phyloP scores from a whole-genome alignment of 164 flowering plant species.

The Macadamia tetraphylla region DNA sequence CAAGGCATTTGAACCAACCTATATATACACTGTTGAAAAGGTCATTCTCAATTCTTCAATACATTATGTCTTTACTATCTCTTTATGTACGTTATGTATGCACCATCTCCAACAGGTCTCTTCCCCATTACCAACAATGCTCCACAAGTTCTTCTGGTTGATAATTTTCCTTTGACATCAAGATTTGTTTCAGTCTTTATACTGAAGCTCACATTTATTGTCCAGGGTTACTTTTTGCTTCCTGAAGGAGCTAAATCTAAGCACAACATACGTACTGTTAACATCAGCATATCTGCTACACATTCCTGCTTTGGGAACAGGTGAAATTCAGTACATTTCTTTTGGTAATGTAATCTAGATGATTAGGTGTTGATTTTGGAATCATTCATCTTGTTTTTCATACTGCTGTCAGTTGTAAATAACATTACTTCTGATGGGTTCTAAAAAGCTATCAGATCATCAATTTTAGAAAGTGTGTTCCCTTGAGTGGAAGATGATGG shows the following conservation, averaged over 20 bases:
- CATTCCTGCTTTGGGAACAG: constrained; percentile 97
- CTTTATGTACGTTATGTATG: background rate
- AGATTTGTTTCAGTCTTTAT: background rate
- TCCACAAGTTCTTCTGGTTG: too few species aligned
- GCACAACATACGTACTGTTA: constrained; percentile 69
- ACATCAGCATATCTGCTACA: constrained; percentile 82
- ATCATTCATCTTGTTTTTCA: background rate
- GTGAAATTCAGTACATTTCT: constrained; percentile 25
- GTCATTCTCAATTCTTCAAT: constrained; percentile 24
- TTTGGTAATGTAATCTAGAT: background rate
- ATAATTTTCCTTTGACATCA: too few species aligned
- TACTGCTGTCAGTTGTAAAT: too few species aligned
- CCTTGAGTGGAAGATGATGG: too few species aligned
- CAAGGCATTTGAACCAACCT: constrained; percentile 80
- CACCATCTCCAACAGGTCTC: background rate
- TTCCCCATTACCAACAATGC: too few species aligned
- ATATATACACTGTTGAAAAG: constrained; percentile 91
- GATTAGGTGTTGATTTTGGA: background rate
- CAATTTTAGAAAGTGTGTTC: too few species aligned
- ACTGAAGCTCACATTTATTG: constrained; percentile 2
- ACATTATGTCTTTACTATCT: background rate
- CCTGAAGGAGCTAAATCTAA: constrained; percentile 78
- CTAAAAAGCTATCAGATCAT: too few species aligned
- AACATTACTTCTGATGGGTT: too few species aligned
- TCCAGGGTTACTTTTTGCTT: constrained; percentile 84